Evolutionary conservation across 2,329 filamentous ascomycete genomes (phyloP).

Genomic region (Colletotrichum limetticola): DNA sequence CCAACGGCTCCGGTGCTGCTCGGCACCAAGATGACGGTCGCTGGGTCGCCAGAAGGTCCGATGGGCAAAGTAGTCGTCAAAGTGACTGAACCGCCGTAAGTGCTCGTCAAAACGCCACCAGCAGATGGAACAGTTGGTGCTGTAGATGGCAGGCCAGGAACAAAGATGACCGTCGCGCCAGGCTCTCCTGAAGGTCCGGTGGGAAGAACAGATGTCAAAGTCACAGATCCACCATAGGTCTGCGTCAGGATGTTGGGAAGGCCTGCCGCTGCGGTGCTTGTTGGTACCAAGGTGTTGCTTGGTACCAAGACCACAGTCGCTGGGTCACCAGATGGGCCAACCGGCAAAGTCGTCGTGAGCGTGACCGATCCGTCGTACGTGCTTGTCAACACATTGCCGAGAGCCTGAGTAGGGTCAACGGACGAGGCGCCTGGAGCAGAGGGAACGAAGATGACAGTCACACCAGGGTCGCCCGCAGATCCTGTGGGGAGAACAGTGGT

Average conservation of each 20-base stretch:
- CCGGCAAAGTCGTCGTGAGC: constrained; percentile 2
- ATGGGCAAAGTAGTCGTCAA: neutral
- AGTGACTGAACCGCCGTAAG: neutral
- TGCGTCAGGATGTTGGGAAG: neutral
- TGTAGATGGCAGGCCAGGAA: neutral
- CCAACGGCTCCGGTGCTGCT: neutral
- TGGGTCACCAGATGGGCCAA: neutral
- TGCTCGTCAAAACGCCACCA: neutral
- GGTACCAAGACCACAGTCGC: constrained; percentile 1
- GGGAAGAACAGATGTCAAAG: neutral
- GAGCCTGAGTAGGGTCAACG: neutral
- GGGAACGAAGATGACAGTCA: constrained; percentile 2
- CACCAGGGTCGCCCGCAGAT: constrained; percentile 2
- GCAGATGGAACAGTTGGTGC: neutral
- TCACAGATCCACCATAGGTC: neutral
- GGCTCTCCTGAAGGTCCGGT: neutral
- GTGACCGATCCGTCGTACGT: constrained; percentile 20
- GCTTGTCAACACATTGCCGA: constrained; percentile 12
- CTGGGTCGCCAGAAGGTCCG: neutral
- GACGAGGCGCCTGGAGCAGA: neutral
- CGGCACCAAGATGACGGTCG: neutral
- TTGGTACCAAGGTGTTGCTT: neutral
- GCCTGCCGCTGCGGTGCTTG: neutral
- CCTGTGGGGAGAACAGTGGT: neutral
- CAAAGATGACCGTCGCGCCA: neutral